These are phyloP conservation scores for Boechera stricta DNA, from an alignment of 345 rosid species.

Conservation along the genomic window DNA sequence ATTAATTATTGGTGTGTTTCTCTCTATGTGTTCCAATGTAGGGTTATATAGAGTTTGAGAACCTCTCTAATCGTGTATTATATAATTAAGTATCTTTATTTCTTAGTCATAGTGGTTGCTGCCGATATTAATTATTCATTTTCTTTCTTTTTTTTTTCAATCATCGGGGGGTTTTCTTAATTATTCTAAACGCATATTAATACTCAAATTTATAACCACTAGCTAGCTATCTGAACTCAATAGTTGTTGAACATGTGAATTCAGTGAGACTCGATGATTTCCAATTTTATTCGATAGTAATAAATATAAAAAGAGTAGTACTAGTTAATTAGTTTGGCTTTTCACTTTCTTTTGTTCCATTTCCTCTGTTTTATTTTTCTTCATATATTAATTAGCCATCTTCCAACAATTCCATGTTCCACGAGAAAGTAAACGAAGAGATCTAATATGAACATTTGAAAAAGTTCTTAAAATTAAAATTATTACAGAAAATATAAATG, in stretches of 20 bases:
- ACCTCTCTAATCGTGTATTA: constrained; percentile 28
- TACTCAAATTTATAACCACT: constrained; percentile 29
- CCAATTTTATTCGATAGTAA: constrained; percentile 9
- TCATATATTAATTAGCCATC: constrained; percentile 12
- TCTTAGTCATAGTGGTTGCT: constrained; percentile 37
- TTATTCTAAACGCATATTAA: constrained; percentile 27
- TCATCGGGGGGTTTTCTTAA: background rate
- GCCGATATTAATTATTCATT: background rate
- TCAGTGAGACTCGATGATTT: constrained; percentile 16
- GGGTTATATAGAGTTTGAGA: constrained; percentile 40
- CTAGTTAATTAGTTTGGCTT: constrained; percentile 4
- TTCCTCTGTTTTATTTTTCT: background rate
- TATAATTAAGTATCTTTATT: constrained; percentile 27
- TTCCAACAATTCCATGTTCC: background rate
- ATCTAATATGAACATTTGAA: constrained; percentile 12
- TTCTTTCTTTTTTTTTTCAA: background rate
- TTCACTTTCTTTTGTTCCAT: background rate
- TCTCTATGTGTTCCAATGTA: constrained; percentile 29
- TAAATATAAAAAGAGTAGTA: background rate
- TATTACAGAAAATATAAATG: background rate
- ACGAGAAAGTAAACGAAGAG: constrained; percentile 14
- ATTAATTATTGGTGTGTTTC: constrained; percentile 20
- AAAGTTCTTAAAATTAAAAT: background rate
- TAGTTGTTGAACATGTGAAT: constrained; percentile 38
- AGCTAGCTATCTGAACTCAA: constrained; percentile 30